Evolutionary conservation across 176 grass and related monocot species (phyloP), one percentile per base, ranked within the genome.

Genomic region (Chrysopogon serrulatus): DNA sequence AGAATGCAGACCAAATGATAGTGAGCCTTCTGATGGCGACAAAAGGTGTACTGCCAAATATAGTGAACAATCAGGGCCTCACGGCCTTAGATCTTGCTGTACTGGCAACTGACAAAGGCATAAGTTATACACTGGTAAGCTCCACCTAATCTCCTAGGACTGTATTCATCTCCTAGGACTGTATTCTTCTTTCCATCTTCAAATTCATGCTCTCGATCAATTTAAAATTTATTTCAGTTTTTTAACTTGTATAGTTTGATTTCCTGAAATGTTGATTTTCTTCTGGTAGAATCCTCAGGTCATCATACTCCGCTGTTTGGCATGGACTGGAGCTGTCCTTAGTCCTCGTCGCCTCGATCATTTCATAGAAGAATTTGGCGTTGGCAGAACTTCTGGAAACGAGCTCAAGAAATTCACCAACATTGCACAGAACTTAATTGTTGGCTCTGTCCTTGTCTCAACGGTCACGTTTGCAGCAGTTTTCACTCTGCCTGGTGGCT

Each of bases 51-150:
- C 62, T 82, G 36, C 79, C 86, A 2, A 93, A 85, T 82, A 76
- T 89, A 85, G 87, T 91, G 88, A 96, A 96, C 67, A 90, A 71
- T 31, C 34, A 91, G 30, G 88, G 94, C 18, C 48, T 82, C 63
- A 96, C 94, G 18, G 79, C 91, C 40, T 78, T 96, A 36, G 94
- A 96, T 89, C 88, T 96, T 85, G 88, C 90, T 1, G 84, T 92
- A 62, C 28, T 89, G 44, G 65, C 78, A 68, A 88, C 77, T 28
- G 86, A 91, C 51, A 77, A 76, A 78, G 89, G 89, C 71, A 78
- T 87, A 28, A 65, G 64, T 60, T 94, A 84, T 88, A 77, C 35
- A 17, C 75, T 89, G 89, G 92, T 94, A 92, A 63, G 57, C 71
- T 85, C 65, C 33, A 49, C 23, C 43, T 21, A 71, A 43, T 75